Evolutionary conservation across 805 yeast species (phyloP), one percentile per base, ranked within the genome.

Genomic region (Candida saitoana): DNA sequence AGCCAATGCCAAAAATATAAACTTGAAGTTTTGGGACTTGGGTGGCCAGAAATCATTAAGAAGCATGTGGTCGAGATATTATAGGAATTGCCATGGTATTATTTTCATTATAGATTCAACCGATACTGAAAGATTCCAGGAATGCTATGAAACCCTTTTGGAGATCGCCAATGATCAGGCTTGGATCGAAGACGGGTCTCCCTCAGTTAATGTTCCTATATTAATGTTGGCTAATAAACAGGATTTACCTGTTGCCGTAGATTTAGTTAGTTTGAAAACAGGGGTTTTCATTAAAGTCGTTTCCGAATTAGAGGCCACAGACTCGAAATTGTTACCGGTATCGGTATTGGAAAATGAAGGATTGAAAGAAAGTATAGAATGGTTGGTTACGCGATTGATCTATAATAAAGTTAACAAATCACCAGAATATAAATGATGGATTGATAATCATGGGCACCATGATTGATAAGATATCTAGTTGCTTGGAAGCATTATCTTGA

Each of bases 141-240:
- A 90, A 62, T 89, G 96, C 63, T 74, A 79, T 49, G 78, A 77
- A 18, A 80, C 83, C 2, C 67, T 89, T 41, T 62, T 71, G 36
- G 68, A 65, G n/a, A 67, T 71, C 9, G 62, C 73, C 3, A 64
- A 62, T 50, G 70, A 69, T 55, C 59, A 63, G 36, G 57, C 61
- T 35, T 81, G 88, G 57, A 53, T 50, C 14, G 25, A 42, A 12
- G 51, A 51, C 31, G 42, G 31, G 9, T 36, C 41, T 3, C 47
- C 43, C 17, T 47, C 51, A 20, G 89, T 65, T 43, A 70, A 95
- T 22, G 83, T 89, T 14, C 99, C 98, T 1, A 80, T 91, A 7
- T 70, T 91, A 43, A 91, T 91, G 96, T 71, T 91, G 55, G 98
- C 97, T 5, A 91, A 93, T 61, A 93, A 93, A 60, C 96, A 90